These are phyloP conservation scores for Ambrosia trifida DNA, from an alignment of 129 eudicot genomes.

Conservation along the genomic window DNA sequence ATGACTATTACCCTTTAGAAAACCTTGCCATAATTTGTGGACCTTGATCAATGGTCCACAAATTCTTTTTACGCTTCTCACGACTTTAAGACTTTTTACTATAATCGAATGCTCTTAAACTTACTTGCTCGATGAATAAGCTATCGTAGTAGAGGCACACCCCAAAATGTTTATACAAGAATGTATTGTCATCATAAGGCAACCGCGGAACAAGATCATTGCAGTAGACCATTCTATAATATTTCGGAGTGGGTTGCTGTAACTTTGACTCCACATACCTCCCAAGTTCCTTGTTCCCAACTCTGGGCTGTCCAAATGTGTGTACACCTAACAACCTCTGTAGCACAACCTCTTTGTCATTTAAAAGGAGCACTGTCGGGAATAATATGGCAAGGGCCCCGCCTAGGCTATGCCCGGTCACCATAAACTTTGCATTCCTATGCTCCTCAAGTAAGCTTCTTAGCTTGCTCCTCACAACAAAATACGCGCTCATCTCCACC, in stretches of 20 bases:
- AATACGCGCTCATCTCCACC: conserved; percentile 55
- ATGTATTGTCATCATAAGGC: conserved; percentile 81
- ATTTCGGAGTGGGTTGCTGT: conserved; percentile 54
- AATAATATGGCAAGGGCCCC: conserved; percentile 91
- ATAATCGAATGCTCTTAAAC: conserved; percentile 1
- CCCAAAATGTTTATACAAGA: conserved; percentile 96
- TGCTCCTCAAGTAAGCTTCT: conserved; percentile 59
- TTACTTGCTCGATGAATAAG: conserved; percentile 57
- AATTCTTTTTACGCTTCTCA: too few relatives aligned
- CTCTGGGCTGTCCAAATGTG: conserved; percentile 91
- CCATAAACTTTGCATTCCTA: conserved; percentile 64
- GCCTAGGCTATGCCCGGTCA: conserved; percentile 93
- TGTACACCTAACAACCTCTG: conserved; percentile 67
- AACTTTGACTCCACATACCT: conserved; percentile 65
- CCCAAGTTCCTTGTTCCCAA: conserved; percentile 67
- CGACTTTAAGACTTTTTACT: too few relatives aligned
- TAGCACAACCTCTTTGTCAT: conserved; percentile 59
- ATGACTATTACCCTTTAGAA: too few relatives aligned
- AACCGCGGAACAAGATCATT: conserved; percentile 90
- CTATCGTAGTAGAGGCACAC: conserved; percentile 78
- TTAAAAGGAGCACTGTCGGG: conserved; percentile 62
- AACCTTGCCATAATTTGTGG: too few relatives aligned
- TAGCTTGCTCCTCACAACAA: conserved; percentile 54
- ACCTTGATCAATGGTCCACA: too few relatives aligned
- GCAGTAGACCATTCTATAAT: conserved; percentile 79